Base-by-base conservation (phyloP, 1,284 basidiomycete species). In the Somion occarium region DNA sequence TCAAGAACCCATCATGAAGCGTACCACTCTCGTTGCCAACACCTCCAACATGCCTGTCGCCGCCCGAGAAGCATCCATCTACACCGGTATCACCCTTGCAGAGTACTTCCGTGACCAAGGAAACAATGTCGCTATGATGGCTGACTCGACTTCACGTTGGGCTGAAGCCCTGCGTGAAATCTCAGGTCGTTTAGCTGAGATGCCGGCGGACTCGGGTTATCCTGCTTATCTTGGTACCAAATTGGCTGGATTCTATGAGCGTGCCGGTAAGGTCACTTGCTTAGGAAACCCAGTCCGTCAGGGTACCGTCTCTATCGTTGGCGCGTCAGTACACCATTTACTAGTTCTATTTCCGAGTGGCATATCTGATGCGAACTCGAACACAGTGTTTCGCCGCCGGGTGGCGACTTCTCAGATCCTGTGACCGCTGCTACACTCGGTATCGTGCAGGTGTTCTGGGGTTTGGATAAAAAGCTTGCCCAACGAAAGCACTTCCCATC, bases 1-100 rank as follows among this genome's bases (percentile, higher is more conserved):
- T 53, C 88, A 98, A 81, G 96, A 98, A 70, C 97, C 97, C 38
- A 99, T 99, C 78, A 99, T 99, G 97, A 99, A 99, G 73, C 95
- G 97, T 57, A 99, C 97, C 1, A 95, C 96, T 2, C 84, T 99
- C 30, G 96, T 99, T 54, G 97, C 97, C 61, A 99, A 99, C 71
- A 99, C 97, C 1, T 98, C 96, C 53, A 99, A 99, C 76, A 99
- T 99, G 97, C 97, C 97, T 61, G 97, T 99, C 64, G 97, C 97
- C 34, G 97, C 97, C 37, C 93, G 97, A 65, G 97, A 99, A 75
- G 97, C 97, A 3, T 98, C 96, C 42, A 99, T 99, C 69, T 99
- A 99, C 74, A 99, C 97, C 39, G 97, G 97, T 65, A 99, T 99
- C 74, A 99, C 97, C 0, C 83, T 99, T 20, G 96, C 96, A 43